Base-by-base conservation (phyloP, 441 rosid genomes). In the Kokia cookei region DNA sequence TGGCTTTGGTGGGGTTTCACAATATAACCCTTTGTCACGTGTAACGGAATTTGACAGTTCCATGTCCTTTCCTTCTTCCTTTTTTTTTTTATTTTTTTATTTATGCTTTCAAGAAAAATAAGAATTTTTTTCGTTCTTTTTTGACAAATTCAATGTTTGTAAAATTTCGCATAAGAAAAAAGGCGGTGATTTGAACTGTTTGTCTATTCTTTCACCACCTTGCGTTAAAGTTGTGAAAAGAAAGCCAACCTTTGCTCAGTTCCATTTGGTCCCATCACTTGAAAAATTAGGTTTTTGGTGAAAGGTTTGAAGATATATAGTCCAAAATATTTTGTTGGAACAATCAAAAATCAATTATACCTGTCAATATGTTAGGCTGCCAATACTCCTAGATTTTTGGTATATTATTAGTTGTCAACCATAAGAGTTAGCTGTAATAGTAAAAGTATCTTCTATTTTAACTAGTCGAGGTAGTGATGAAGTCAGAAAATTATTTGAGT, bases 1-100 rank as follows among this genome's bases (percentile, higher is more conserved):
- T 71, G 61, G 67, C 48, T 24, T 32, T 73, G 75, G 76, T 76
- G 76, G 79, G 60, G 79, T 0, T 19, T 1, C 7, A 69, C 74
- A n/a, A 51, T 9, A 26, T 2, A 65, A 3, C 70, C 59, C 57
- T 61, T 61, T 75, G 27, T 82, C 82, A 76, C 69, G 79, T 75
- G 59, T 66, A 73, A 80, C 24, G 35, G 50, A 78, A 66, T 59
- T 74, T 69, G 66, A 65, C 63, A 72, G 22, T 73, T 70, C 40
- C 27, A 59, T 48, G 22, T 32, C 7, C 5, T 5, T 50, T 32
- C 32, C 12, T 51, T 51, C 22, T 47, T 5, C 10, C 37, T 32
- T 32, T 32, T 1, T 4, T 1, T 6, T 6, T 32, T 32, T 1
- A 4, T 1, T 6, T 6, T 7, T 27, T 3, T 43, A 13, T 65